A percentile compares a stretch with the other conserved stretches of the same genome.
Evolutionary conservation across 2,329 filamentous ascomycete genomes (phyloP).

Genomic region (Colletotrichum falcatum): DNA sequence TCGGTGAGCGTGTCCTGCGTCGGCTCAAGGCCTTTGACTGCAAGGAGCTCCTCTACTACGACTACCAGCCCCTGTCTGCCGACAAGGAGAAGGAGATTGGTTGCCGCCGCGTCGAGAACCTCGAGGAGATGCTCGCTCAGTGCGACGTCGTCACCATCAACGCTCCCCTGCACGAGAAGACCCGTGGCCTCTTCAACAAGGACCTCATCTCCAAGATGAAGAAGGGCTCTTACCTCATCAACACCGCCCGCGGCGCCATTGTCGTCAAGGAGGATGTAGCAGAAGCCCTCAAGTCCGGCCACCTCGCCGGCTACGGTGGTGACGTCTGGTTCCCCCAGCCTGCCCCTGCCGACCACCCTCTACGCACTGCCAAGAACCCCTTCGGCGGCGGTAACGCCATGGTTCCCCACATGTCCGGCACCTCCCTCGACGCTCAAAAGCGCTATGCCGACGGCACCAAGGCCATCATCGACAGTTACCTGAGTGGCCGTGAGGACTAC

Average conservation of each 20-base stretch:
- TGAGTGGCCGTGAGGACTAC: slow-evolving; percentile 90
- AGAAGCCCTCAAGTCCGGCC: slow-evolving; percentile 89
- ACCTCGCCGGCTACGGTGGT: slow-evolving; percentile 89
- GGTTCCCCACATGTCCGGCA: slow-evolving; percentile 99
- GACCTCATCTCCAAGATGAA: slow-evolving; percentile 99
- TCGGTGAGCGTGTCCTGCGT: slow-evolving; percentile 96
- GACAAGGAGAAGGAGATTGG: slow-evolving; percentile 97
- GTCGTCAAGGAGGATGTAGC: slow-evolving; percentile 99
- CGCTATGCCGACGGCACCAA: slow-evolving; percentile 90
- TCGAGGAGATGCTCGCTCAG: slow-evolving; percentile 94
- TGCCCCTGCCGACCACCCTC: slow-evolving; percentile 90
- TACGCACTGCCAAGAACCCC: slow-evolving; percentile 92
- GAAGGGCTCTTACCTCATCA: slow-evolving; percentile 95
- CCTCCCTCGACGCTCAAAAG: slow-evolving; percentile 97
- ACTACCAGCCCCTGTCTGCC: slow-evolving; percentile 92
- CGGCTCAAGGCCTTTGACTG: slow-evolving; percentile 98
- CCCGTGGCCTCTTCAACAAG: slow-evolving; percentile 97
- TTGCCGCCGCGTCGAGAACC: slow-evolving; percentile 85
- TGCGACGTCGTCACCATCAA: slow-evolving; percentile 99
- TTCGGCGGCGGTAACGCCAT: slow-evolving; percentile 98
- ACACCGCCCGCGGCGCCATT: slow-evolving; percentile 98
- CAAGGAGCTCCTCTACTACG: slow-evolving; percentile 99
- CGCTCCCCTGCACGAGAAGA: slow-evolving; percentile 99
- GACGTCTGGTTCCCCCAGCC: slow-evolving; percentile 99
- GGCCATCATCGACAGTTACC: slow-evolving; percentile 91